Percentiles rank a stretch among this genome's conserved stretches.
phyloP scores from a whole-genome alignment of 345 rosid genomes.

The Salix suchowensis region DNA sequence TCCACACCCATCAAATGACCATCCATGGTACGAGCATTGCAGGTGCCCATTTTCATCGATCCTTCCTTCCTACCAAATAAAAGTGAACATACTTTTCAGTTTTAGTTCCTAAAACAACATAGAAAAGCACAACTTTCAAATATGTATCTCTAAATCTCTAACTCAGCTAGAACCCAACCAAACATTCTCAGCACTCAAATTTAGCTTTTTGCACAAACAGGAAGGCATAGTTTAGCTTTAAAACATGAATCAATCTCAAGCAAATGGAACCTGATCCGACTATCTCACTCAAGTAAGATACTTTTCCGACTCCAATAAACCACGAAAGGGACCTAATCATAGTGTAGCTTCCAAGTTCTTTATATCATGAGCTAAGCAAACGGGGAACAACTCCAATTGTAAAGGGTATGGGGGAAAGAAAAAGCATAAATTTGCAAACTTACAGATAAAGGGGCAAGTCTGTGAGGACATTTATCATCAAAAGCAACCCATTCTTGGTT shows the following conservation, averaged over 20 bases:
- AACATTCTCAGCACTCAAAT: background rate
- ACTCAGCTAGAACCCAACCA: background rate
- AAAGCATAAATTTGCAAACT: slow-evolving; percentile 15
- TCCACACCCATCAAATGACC: slow-evolving; percentile 90
- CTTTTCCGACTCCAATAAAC: background rate
- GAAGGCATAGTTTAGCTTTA: background rate
- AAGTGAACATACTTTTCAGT: background rate
- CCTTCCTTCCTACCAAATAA: slow-evolving; percentile 69
- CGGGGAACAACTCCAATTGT: background rate
- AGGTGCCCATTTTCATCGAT: slow-evolving; percentile 92
- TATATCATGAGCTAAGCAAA: background rate
- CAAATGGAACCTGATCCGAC: background rate
- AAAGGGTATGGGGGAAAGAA: background rate
- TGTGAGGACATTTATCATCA: slow-evolving; percentile 91
- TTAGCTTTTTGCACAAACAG: background rate
- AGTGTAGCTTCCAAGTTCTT: background rate
- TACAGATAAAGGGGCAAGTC: slow-evolving; percentile 94
- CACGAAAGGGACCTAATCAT: background rate
- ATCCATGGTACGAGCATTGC: slow-evolving; percentile 97
- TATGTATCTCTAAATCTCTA: background rate
- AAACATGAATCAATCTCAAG: background rate
- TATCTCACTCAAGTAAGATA: background rate
- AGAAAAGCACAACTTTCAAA: background rate
- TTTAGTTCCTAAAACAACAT: slow-evolving; percentile 1
- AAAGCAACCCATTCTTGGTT: slow-evolving; percentile 76